Conservation (phyloP, 768 basidiomycete species). For the Fomitopsis serialis region DNA sequence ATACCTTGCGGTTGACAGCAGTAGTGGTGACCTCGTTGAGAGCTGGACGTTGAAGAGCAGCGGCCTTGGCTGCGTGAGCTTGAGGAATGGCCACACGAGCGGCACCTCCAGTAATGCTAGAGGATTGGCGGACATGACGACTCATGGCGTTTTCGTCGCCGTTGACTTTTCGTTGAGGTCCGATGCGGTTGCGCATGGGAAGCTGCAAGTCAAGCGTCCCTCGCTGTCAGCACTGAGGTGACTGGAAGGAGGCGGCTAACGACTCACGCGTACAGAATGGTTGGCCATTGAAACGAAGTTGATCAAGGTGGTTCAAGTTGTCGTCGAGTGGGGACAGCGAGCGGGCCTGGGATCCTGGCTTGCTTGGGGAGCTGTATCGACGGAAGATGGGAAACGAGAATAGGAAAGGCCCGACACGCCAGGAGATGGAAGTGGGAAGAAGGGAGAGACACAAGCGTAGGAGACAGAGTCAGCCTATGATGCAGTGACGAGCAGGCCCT, state of each 20-base stretch:
- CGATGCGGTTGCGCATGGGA: constrained; percentile 59
- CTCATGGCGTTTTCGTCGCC: constrained; percentile 75
- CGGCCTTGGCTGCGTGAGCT: constrained; percentile 48
- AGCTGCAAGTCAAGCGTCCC: constrained; percentile 36
- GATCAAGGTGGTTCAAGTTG: background rate
- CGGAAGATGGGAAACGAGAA: constrained; percentile 28
- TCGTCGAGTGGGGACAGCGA: constrained; percentile 13
- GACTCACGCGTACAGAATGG: constrained; percentile 3
- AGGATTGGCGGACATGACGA: constrained; percentile 60
- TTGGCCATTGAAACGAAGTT: constrained; percentile 8
- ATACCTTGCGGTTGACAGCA: constrained; percentile 73
- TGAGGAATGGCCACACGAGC: constrained; percentile 41
- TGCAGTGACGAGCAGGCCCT: constrained; percentile 22
- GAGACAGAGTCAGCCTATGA: constrained; percentile 31
- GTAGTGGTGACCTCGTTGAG: constrained; percentile 78
- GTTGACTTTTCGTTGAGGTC: constrained; percentile 61
- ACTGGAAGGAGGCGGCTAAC: background rate
- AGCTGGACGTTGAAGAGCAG: constrained; percentile 55
- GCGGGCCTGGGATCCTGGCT: background rate
- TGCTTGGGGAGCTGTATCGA: constrained; percentile 10
- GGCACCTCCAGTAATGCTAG: constrained; percentile 41
- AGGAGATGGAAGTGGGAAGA: constrained; percentile 18
- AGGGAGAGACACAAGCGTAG: constrained; percentile 6
- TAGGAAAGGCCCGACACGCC: constrained; percentile 22
- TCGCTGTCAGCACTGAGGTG: constrained; percentile 1